These are phyloP conservation scores for Taxillus chinensis DNA, from an alignment of 164 flowering plant species.

Conservation along the genomic window DNA sequence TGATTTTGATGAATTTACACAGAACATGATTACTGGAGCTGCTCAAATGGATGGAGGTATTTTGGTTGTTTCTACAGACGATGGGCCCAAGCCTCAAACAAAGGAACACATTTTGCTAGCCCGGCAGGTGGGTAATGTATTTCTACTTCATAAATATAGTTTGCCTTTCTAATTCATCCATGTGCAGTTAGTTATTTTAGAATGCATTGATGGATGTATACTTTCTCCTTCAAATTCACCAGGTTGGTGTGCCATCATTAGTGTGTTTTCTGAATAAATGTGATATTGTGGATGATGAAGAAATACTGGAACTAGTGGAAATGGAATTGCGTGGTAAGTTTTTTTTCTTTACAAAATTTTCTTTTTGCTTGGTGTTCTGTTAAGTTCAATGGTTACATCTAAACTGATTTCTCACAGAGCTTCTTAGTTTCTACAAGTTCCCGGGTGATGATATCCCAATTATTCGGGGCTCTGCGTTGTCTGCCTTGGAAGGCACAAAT, in stretches of 20 bases:
- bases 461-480: slow-evolving; percentile 85
- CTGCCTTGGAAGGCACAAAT: slow-evolving; percentile 89
- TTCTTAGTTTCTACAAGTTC: slow-evolving; percentile 90
- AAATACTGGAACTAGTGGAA: slow-evolving; percentile 90
- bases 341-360: background rate
- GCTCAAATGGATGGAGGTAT: slow-evolving; percentile 99
- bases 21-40: slow-evolving; percentile 99
- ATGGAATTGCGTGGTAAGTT: slow-evolving; percentile 91
- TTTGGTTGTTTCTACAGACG: slow-evolving; percentile 93
- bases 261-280: slow-evolving; percentile 95
- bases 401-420: slow-evolving; percentile 39
- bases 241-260: slow-evolving; percentile 98
- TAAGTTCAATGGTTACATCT: slow-evolving; percentile 1
- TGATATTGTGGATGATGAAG: slow-evolving; percentile 92
- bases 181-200: background rate
- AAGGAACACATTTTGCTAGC: slow-evolving; percentile 95
- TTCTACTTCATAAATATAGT: background rate
- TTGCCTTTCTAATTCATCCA: background rate
- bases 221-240: slow-evolving; percentile 7
- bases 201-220: background rate
- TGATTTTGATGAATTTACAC: slow-evolving; percentile 13
- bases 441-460: slow-evolving; percentile 98
- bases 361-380: background rate
- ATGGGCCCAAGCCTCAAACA: slow-evolving; percentile 99
- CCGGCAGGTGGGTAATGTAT: slow-evolving; percentile 57